These are phyloP conservation scores for Begonia loranthoides DNA, from an alignment of 306 rosid species.

Conservation along the genomic window DNA sequence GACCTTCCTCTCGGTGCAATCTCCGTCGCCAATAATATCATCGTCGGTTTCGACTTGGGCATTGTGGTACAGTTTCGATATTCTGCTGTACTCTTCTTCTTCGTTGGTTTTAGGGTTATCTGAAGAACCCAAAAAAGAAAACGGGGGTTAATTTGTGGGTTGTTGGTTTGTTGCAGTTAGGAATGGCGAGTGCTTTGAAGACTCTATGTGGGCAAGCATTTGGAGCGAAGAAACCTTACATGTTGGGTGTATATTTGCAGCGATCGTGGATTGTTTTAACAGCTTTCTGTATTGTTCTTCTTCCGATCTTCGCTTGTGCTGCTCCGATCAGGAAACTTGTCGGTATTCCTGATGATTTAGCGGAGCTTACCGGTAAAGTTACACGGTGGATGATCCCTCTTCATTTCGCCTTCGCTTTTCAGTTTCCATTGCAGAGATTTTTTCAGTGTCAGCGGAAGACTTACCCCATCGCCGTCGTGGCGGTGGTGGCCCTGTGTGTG, in stretches of 20 bases:
- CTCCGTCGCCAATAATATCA: conserved; percentile 41
- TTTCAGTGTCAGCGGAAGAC: conserved; percentile 51
- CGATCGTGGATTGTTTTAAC: conserved; percentile 70
- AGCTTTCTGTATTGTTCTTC: conserved; percentile 33
- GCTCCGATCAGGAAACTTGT: conserved; percentile 36
- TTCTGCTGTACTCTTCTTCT: not conserved
- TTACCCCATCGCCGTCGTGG: conserved; percentile 31
- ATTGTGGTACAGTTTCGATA: conserved; percentile 32
- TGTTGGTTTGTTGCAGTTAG: conserved; percentile 25
- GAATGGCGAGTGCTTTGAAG: conserved; percentile 83
- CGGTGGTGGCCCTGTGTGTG: conserved; percentile 25
- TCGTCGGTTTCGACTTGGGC: conserved; percentile 58
- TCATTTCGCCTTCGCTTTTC: conserved; percentile 53
- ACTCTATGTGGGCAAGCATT: conserved; percentile 82
- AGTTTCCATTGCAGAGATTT: conserved; percentile 53
- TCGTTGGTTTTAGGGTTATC: too few relatives aligned
- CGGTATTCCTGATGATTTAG: conserved; percentile 50
- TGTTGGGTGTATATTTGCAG: conserved; percentile 82
- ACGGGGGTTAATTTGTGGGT: not conserved
- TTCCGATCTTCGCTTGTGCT: conserved; percentile 47
- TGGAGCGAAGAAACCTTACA: conserved; percentile 62
- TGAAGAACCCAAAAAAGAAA: too few relatives aligned
- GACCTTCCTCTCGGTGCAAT: conserved; percentile 60
- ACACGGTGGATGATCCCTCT: conserved; percentile 39
- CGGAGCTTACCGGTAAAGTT: conserved; percentile 38